Evolutionary conservation across 1,139 yeast genomes (phyloP).

Genomic region (Magnusiomyces magnusii): DNA sequence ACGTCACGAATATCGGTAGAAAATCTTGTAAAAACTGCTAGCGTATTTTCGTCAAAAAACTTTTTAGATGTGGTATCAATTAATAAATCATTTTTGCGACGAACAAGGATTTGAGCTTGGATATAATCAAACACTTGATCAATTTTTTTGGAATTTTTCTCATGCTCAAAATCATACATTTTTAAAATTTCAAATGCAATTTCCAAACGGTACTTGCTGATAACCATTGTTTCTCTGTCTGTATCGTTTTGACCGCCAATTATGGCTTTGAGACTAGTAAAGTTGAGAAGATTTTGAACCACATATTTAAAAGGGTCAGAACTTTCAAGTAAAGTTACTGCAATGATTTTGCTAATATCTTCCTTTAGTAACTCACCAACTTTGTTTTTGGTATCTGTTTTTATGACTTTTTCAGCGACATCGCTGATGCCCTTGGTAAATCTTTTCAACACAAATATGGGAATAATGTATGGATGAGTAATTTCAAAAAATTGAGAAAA

Average conservation of each 20-base stretch:
- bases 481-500: constrained; percentile 61
- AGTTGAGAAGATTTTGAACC: constrained; percentile 44
- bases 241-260: constrained; percentile 30
- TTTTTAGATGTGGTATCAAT: constrained; percentile 38
- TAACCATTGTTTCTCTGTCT: not conserved
- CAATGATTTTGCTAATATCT: constrained; percentile 40
- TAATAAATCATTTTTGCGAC: not conserved
- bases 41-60: constrained; percentile 38
- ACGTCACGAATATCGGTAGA: constrained; percentile 72
- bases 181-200: constrained; percentile 15
- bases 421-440: constrained; percentile 35
- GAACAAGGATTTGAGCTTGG: not conserved
- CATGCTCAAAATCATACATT: constrained; percentile 12
- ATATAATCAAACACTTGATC: not conserved
- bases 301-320: not conserved
- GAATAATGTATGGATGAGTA: constrained; percentile 66
- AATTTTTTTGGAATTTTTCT: not conserved
- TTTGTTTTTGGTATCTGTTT: not conserved
- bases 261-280: constrained; percentile 37
- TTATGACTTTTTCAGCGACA: constrained; percentile 38
- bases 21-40: constrained; percentile 73
- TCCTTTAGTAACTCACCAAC: constrained; percentile 48
- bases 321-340: constrained; percentile 34
- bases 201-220: constrained; percentile 11
- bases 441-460: not conserved